Percentiles rank a stretch among this genome's conserved stretches.
Evolutionary conservation across 2,329 filamentous ascomycete genomes (phyloP).

Genomic region (Pleomassaria siparia): DNA sequence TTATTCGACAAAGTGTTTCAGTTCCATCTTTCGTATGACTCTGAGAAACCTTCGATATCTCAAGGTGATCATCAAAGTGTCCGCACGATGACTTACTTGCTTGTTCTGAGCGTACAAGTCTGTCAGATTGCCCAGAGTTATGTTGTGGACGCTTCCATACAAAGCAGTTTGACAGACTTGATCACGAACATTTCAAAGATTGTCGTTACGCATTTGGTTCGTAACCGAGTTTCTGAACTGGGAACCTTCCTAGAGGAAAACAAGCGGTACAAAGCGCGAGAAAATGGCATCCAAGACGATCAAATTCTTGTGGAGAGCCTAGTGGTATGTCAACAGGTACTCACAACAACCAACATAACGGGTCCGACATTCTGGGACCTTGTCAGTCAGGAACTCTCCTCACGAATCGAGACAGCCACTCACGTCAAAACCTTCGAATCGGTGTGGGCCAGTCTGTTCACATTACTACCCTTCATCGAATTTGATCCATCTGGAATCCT

Average conservation of each 20-base stretch:
- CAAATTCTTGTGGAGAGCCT: slow-evolving; percentile 49
- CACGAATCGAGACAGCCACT: slow-evolving; percentile 15
- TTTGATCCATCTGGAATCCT: slow-evolving; percentile 54
- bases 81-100: slow-evolving; percentile 30
- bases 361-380: slow-evolving; percentile 48
- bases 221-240: slow-evolving; percentile 40
- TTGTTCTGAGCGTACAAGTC: slow-evolving; percentile 34
- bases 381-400: slow-evolving; percentile 38
- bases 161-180: slow-evolving; percentile 26
- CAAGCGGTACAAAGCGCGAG: slow-evolving; percentile 43
- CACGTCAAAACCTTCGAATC: slow-evolving; percentile 39
- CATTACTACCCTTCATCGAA: slow-evolving; percentile 55
- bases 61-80: slow-evolving; percentile 3
- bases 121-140: slow-evolving; percentile 33
- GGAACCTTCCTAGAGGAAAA: slow-evolving; percentile 50
- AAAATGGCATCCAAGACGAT: slow-evolving; percentile 52
- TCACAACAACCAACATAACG: slow-evolving; percentile 34
- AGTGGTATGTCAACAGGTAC: slow-evolving; percentile 50
- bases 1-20: slow-evolving; percentile 24
- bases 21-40: slow-evolving; percentile 13
- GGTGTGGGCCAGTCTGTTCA: slow-evolving; percentile 52
- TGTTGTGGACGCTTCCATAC: slow-evolving; percentile 13
- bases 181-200: slow-evolving; percentile 39
- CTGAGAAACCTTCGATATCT: not conserved
- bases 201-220: slow-evolving; percentile 40